A percentile compares a stretch with the other conserved stretches of the same genome.
Evolutionary conservation across 768 basidiomycete species (phyloP).

Genomic region (Lentinus brumalis): DNA sequence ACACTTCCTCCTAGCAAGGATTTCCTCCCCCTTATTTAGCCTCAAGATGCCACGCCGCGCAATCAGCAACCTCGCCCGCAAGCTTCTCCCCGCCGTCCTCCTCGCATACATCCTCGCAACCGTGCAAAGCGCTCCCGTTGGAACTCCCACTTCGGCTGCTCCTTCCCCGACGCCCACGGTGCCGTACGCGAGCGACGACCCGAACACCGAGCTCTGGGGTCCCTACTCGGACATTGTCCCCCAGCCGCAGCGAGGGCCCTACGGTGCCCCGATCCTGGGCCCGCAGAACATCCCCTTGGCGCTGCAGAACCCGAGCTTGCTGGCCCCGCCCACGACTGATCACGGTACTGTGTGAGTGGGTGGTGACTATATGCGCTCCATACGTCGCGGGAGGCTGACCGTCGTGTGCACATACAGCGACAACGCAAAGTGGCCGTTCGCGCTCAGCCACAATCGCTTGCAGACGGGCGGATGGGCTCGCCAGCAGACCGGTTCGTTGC

Average conservation of each 20-base stretch:
- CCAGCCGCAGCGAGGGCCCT: conserved; percentile 35
- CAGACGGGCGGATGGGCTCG: conserved; percentile 63
- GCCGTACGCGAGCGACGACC: conserved; percentile 26
- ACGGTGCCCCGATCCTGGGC: conserved; percentile 32
- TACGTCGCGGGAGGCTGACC: neutral
- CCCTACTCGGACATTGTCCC: conserved; percentile 28
- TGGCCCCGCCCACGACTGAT: conserved; percentile 38
- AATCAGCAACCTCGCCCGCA: neutral
- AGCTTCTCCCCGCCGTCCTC: conserved; percentile 2
- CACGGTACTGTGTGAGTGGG: conserved; percentile 31
- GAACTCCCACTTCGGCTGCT: conserved; percentile 28
- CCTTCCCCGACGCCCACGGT: conserved; percentile 28
- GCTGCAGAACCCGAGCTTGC: conserved; percentile 34
- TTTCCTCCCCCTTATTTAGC: neutral
- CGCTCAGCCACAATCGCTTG: conserved; percentile 56
- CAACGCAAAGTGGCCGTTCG: conserved; percentile 62
- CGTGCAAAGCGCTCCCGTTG: neutral
- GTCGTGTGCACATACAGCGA: conserved; percentile 26
- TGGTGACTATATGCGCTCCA: neutral
- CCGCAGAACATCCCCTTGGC: conserved; percentile 36
- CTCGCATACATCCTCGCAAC: conserved; percentile 1
- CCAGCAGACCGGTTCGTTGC: conserved; percentile 48
- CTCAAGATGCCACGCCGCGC: conserved; percentile 1
- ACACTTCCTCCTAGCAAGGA: too few relatives aligned
- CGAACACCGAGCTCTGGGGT: conserved; percentile 22